These are phyloP conservation scores for Pholiota conissans DNA, from an alignment of 768 basidiomycete species.

Conservation along the genomic window DNA sequence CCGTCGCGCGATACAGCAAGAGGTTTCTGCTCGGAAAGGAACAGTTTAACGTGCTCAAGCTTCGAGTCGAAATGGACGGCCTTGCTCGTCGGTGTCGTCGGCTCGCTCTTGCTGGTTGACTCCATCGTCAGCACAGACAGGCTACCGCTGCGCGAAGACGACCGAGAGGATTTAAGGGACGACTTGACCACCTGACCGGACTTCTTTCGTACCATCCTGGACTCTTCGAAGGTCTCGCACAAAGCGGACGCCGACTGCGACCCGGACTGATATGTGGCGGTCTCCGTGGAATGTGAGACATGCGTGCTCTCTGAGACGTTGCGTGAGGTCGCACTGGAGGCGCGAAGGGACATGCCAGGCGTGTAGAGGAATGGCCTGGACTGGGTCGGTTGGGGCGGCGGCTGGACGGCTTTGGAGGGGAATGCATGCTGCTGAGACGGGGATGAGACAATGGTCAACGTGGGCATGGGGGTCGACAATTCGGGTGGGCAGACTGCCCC, in stretches of 20 bases:
- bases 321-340: conserved; percentile 19
- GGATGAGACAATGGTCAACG: conserved; percentile 10
- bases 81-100: conserved; percentile 82
- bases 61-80: conserved; percentile 91
- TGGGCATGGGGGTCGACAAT: conserved; percentile 44
- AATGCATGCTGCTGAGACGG: conserved; percentile 21
- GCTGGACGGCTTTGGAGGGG: conserved; percentile 3
- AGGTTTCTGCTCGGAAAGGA: conserved; percentile 93
- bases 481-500: conserved; percentile 30
- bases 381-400: conserved; percentile 11
- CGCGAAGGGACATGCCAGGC: conserved; percentile 39
- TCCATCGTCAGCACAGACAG: conserved; percentile 54
- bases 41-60: conserved; percentile 92
- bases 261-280: conserved; percentile 14
- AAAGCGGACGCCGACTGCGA: conserved; percentile 23
- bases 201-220: conserved; percentile 80
- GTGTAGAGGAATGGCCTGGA: conserved; percentile 36
- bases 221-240: conserved; percentile 27
- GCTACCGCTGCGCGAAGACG: conserved; percentile 43
- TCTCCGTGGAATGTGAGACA: conserved; percentile 24
- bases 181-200: conserved; percentile 92
- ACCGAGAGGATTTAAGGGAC: conserved; percentile 75
- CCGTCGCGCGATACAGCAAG: conserved; percentile 90
- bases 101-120: conserved; percentile 66
- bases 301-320: conserved; percentile 29